Evolutionary conservation across 768 basidiomycete species (phyloP), one percentile per base, ranked within the genome.

Genomic region (Pleurotus tuber-regium): DNA sequence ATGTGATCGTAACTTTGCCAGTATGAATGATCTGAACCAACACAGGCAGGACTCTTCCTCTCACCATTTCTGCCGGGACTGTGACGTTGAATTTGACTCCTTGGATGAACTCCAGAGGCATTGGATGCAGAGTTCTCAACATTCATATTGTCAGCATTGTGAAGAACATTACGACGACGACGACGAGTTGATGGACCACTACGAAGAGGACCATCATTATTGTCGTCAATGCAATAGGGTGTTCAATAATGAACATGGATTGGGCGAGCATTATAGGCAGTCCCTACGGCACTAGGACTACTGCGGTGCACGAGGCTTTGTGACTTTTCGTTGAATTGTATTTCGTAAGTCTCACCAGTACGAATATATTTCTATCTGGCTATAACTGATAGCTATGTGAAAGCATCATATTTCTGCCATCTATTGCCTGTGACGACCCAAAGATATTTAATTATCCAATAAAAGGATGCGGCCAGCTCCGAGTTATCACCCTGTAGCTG

Each of bases 91-190:
- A 14, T 28, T 43, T 43, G 3, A 43, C 7, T 6, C 16, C 21
- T 6, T 14, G 21, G 42, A 7, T 28, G 1, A 49, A 1, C 70
- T 71, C 48, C 80, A 81, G 55, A 21, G 62, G 24, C 85, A 87
- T 61, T 83, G 63, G 56, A 69, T 76, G 21, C 71, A 82, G 48
- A 81, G 77, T 58, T 64, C 67, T 4, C 21, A 11, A 0, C 84
- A 85, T 48, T 10, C 61, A 33, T 86, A 77, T 53, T 87, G 86
- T 61, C 75, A 76, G 50, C 30, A 57, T 16, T 86, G 85, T 62
- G 49, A 75, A 25, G 50, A 54, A 12, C 74, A 80, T 50, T 83
- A 79, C 52, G 38, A 58, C 3, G 54, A 65, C 46, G 21, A 57
- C 0, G 18, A 59, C 0, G 42, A 21, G 24, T 10, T 42, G 4